Evolutionary conservation across 2,329 filamentous ascomycete species (phyloP), one percentile per base, ranked within the genome.

Genomic region (Penicillium paneum): DNA sequence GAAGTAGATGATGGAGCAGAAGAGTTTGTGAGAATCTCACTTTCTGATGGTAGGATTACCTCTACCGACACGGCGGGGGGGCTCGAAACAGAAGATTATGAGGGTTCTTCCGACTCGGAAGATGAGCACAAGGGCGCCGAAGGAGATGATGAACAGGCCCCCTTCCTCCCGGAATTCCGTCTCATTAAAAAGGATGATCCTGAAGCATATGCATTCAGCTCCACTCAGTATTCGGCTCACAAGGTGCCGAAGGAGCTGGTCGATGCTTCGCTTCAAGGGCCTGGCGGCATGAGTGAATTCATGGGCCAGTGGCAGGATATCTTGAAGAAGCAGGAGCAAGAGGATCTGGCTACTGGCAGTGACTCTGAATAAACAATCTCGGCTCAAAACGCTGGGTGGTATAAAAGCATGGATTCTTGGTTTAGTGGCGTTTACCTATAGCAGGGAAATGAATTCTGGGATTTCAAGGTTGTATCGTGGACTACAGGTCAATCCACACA

Each of bases 241-340:
- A 99, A 97, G 74, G 76, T 99, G 64, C 94, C 94, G 0, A 91
- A 87, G 71, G 94, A 99, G 64, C 91, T 97, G 2, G 92, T 97
- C 2, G 84, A 87, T 66, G 84, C 84, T 2, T 82, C 81, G 29
- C 74, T 79, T 19, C 81, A 81, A 1, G 88, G 89, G 3, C 84
- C 89, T 52, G 89, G 88, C 3, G 88, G 88, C 0, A 81, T 97
- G 76, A 81, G 87, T 57, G 91, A 96, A 73, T 92, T 94, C 75
- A 84, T 89, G 57, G 81, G 81, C 61, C 83, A 87, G 67, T 93
- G 89, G 90, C 85, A 84, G 67, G 81, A 86, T 38, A 79, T 83
- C 53, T 63, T 81, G 54, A 72, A 75, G 38, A 71, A 72, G 52
- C 71, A 75, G 60, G 66, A 72, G 58, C 67, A 71, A 49, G 72